phyloP scores from a whole-genome alignment of 148 eudicot species.

The Salicornia ramosissima region DNA sequence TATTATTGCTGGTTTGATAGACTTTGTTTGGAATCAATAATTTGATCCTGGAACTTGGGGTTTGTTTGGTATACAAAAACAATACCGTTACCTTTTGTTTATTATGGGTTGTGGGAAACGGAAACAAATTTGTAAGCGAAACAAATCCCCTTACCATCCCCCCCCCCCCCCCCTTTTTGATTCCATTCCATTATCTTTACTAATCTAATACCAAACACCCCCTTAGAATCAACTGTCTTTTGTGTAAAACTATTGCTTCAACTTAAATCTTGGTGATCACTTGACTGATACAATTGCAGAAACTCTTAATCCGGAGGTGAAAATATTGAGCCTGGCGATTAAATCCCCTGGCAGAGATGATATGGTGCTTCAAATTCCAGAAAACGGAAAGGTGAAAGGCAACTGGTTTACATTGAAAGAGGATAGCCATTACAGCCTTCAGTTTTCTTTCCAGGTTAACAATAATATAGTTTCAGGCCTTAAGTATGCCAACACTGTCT shows the following conservation, averaged over 20 bases:
- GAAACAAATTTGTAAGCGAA: too few species aligned
- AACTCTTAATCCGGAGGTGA: constrained; percentile 79
- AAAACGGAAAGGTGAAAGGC: constrained; percentile 63
- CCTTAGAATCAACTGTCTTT: constrained; percentile 1
- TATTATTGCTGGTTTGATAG: not conserved
- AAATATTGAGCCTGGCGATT: constrained; percentile 72
- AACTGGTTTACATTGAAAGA: constrained; percentile 86
- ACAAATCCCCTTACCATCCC: too few species aligned
- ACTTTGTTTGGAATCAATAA: not conserved
- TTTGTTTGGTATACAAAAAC: too few species aligned
- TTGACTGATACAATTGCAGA: constrained; percentile 33
- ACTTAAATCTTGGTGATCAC: constrained; percentile 2
- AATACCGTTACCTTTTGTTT: too few species aligned
- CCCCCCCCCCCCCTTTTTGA: too few species aligned
- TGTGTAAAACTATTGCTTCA: not conserved
- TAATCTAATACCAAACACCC: too few species aligned
- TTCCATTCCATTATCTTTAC: too few species aligned
- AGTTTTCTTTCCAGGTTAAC: constrained; percentile 65
- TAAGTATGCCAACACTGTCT: constrained; percentile 71
- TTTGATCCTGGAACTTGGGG: too few species aligned
- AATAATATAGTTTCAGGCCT: constrained; percentile 84
- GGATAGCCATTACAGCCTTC: constrained; percentile 65
- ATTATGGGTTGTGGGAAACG: too few species aligned
- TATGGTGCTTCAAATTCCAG: constrained; percentile 69
- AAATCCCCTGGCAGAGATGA: constrained; percentile 67